phyloP scores from a whole-genome alignment of 768 basidiomycete species.

The Leucocoprinus birnbaumii region DNA sequence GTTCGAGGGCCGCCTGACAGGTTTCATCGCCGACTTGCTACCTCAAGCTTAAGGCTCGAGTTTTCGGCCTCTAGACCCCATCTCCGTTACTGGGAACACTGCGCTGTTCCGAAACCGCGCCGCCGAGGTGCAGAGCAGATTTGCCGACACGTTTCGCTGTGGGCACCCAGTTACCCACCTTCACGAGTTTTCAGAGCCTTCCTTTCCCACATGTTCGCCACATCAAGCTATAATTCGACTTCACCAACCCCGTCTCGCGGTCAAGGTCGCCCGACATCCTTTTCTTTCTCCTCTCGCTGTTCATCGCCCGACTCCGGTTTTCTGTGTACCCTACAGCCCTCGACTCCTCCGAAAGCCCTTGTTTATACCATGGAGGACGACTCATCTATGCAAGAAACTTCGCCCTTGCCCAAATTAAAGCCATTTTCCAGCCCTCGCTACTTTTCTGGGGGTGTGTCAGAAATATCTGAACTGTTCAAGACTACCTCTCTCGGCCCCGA shows the following conservation, averaged over 20 bases:
- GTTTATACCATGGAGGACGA: neutral
- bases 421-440: neutral
- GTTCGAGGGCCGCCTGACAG: neutral
- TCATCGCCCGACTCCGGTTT: neutral
- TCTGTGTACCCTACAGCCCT: neutral
- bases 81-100: neutral
- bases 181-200: neutral
- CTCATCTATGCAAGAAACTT: neutral
- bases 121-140: neutral
- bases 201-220: neutral
- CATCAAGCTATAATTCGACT: neutral
- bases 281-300: neutral
- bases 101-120: neutral
- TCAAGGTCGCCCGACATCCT: neutral
- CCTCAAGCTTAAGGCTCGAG: neutral
- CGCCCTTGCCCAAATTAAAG: slow-evolving; percentile 1
- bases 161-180: too few relatives aligned
- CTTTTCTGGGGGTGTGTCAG: neutral
- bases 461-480: slow-evolving; percentile 9
- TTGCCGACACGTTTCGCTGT: neutral
- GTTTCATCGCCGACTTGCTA: neutral
- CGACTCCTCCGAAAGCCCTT: neutral
- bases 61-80: neutral
- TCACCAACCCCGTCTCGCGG: neutral
- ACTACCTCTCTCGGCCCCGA: neutral